Percentiles rank a stretch among this genome's conserved stretches.
Evolutionary conservation across 306 rosid species (phyloP).

Genomic region (Inga leiocalycina): DNA sequence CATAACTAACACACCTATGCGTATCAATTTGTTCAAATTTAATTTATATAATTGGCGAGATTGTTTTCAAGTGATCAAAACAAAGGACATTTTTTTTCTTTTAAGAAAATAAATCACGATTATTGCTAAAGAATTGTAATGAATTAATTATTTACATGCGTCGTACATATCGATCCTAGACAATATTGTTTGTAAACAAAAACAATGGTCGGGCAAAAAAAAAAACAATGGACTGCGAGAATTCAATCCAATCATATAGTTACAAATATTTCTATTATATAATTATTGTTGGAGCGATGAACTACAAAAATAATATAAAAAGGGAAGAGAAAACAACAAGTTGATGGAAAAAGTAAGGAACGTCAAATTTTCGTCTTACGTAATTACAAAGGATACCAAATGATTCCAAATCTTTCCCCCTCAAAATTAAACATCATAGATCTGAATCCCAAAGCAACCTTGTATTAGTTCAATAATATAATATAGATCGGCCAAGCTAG

Average conservation of each 20-base stretch:
- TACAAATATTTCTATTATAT: background rate
- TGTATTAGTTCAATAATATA: background rate
- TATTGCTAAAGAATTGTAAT: background rate
- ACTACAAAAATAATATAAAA: background rate
- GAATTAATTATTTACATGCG: background rate
- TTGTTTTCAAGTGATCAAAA: background rate
- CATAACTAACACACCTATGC: background rate
- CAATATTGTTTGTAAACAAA: background rate
- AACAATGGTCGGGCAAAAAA: background rate
- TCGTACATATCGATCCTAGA: background rate
- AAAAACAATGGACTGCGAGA: background rate
- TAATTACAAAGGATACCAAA: background rate
- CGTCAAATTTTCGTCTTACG: constrained; percentile 1
- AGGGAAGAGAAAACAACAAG: background rate
- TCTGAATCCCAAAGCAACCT: background rate
- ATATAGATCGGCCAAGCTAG: background rate
- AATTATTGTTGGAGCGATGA: background rate
- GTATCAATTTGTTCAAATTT: background rate
- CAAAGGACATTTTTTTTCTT: background rate
- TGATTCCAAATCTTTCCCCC: constrained; percentile 18
- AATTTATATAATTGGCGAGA: background rate
- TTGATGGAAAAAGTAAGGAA: constrained; percentile 19
- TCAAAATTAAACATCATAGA: constrained; percentile 27
- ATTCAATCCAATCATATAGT: background rate
- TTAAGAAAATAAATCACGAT: background rate